Base-by-base conservation (phyloP, 2,329 filamentous ascomycete genomes). In the Monosporascus cannonballus region DNA sequence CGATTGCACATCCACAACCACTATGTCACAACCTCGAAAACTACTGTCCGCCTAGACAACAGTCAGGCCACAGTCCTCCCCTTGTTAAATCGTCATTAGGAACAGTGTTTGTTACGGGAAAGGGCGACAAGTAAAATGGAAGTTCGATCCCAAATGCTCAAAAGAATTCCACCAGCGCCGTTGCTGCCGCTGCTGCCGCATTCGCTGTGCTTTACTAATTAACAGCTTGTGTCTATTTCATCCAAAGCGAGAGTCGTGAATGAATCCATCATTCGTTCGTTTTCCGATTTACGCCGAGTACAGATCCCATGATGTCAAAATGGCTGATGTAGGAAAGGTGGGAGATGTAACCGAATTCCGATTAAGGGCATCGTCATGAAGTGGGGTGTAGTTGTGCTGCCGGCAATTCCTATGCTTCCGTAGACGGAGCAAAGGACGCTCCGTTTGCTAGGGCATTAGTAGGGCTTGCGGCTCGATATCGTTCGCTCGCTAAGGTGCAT, bases 241-340 rank as follows among this genome's bases (percentile, higher is more conserved):
- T 64, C 53, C 56, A 65, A 64, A 68, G 64, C 64, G 66, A 68
- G 64, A 57, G 66, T 67, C 64, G 57, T 67, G 62, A 66, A 65
- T 57, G 59, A 61, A 57, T 61, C 55, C 47, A 39, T 53, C 36
- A 58, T 56, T 59, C 55, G 50, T 60, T 62, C 59, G 59, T 61
- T 54, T 63, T 55, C 59, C 60, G 61, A 59, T 50, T 51, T 58
- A 48, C 56, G 60, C 59, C 58, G 58, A 60, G 51, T 53, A 54
- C 49, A 54, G 55, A 59, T 57, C 54, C 53, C 52, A 54, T 54
- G 53, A 47, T 49, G 44, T 45, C 52, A 49, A 53, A 56, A 47
- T 49, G 49, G 49, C 49, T 48, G 49, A 49, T 53, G 55, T 52
- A 54, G 50, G 51, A 53, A 45, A 39, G 46, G 27, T 46, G 41